A percentile compares a stretch with the other conserved stretches of the same genome.
Evolutionary conservation across 768 basidiomycete genomes (phyloP).

Genomic region (Ramaria rubella): DNA sequence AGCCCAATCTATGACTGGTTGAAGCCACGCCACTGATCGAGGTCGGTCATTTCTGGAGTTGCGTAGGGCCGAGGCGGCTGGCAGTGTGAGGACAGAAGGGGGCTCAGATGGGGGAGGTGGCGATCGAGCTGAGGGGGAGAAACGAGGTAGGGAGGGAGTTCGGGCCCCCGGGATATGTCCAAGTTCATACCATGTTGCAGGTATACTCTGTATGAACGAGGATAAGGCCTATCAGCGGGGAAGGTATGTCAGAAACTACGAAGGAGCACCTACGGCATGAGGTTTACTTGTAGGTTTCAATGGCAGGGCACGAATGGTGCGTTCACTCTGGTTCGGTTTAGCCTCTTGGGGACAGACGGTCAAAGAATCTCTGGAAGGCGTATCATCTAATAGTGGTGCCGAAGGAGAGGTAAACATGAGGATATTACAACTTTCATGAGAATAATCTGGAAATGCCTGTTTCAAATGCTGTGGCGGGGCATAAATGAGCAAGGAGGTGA

Average conservation of each 20-base stretch:
- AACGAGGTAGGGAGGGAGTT: neutral
- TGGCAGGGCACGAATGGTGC: too few species aligned
- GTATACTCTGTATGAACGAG: neutral
- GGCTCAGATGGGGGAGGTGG: neutral
- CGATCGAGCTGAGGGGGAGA: neutral
- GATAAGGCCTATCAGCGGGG: neutral
- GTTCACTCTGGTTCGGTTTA: too few species aligned
- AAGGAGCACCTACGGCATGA: neutral
- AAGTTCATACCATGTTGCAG: neutral
- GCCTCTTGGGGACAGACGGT: too few species aligned
- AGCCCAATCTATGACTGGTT: conserved; percentile 1
- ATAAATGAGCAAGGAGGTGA: too few species aligned
- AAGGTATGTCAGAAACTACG: neutral
- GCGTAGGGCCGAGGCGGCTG: neutral
- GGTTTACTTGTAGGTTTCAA: too few species aligned
- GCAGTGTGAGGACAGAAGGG: neutral
- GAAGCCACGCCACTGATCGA: neutral
- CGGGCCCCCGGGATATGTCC: neutral
- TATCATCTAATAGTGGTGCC: too few species aligned
- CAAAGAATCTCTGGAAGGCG: too few species aligned
- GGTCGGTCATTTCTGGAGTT: neutral
- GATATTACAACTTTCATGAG: too few species aligned
- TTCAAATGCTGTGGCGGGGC: too few species aligned
- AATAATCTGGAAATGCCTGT: too few species aligned
- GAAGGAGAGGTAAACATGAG: too few species aligned